A percentile compares a stretch with the other conserved stretches of the same genome.
These are phyloP conservation scores for Xenosphaeropsis pyriputrescens DNA, from an alignment of 2,329 filamentous ascomycete species.

Conservation along the genomic window DNA sequence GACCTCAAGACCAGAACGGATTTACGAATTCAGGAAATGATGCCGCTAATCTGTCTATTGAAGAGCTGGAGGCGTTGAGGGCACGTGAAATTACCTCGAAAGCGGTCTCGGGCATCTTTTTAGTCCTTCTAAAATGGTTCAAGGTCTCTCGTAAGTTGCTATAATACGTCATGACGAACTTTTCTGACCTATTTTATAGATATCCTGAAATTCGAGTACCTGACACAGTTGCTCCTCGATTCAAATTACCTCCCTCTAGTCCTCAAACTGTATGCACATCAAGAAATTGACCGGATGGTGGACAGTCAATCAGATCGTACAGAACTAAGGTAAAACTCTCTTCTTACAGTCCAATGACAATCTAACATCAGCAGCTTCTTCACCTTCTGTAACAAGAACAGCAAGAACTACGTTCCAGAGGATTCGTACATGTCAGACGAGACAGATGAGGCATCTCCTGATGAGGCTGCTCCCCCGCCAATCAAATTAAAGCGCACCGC, in stretches of 20 bases:
- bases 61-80: conserved; percentile 71
- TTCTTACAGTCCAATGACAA: background rate
- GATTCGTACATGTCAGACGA: conserved; percentile 15
- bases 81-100: conserved; percentile 81
- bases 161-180: background rate
- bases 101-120: conserved; percentile 75
- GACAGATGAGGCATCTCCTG: conserved; percentile 26
- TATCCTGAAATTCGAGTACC: conserved; percentile 87
- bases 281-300: conserved; percentile 82
- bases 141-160: conserved; percentile 68
- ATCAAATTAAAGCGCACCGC: conserved; percentile 42
- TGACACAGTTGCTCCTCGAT: conserved; percentile 85
- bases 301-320: conserved; percentile 73
- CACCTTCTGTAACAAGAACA: conserved; percentile 67
- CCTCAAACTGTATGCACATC: conserved; percentile 84
- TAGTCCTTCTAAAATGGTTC: conserved; percentile 91
- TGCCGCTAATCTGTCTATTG: conserved; percentile 28
- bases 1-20: conserved; percentile 14
- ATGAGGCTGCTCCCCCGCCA: conserved; percentile 74
- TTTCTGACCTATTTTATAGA: conserved; percentile 38
- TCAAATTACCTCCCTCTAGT: conserved; percentile 90
- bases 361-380: conserved; percentile 55
- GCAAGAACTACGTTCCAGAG: conserved; percentile 23
- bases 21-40: conserved; percentile 10
- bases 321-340: conserved; percentile 54